Evolutionary conservation across 2,329 filamentous ascomycete genomes (phyloP), one percentile per base, ranked within the genome.

Genomic region (Didymella exigua): DNA sequence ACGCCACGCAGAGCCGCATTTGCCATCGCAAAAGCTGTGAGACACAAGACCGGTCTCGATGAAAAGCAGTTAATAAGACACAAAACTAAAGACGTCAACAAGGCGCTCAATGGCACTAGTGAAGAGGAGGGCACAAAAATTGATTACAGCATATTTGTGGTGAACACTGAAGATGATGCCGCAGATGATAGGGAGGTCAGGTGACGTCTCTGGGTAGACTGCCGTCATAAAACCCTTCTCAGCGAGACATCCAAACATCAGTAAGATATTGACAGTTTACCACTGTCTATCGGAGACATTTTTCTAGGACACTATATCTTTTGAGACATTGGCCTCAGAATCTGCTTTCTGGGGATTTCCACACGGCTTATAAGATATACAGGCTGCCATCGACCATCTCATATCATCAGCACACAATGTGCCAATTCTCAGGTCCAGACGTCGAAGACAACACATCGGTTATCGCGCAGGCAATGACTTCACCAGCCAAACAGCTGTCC

Each of bases 1-100:
- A 74, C 65, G 27, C 62, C 70, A 50, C 55, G 76, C 21, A 49
- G 75, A 5, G 68, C 69, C 2, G 68, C 66, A 2, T 71, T 75
- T 49, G 61, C 63, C 1, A 55, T 73, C 14, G 62, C 60, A 3
- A 61, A 56, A 14, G 69, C 64, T 2, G 69, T 67, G 30, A 60
- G 56, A 38, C n/a, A 54, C 11, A 60, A 54, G n/a, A 69, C 62
- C 13, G 72, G 65, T 0, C 10, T 70, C 21, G 53, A 49, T 0
- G 60, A 51, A 5, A 49, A 45, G 16, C 60, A 66, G 30, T 29
- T 73, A 4, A 41, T 73, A 0, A 52, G 60, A 7, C 51, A 45
- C 11, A 42, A 68, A 8, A 63, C 46, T 1, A 56, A 33, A 30
- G 52, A 57, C 8, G 6, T 71, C 44, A 54, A 68, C 18, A 63